Evolutionary conservation across 1,139 yeast species (phyloP), one percentile per base, ranked within the genome.

Genomic region (Wickerhamomyces sp.): DNA sequence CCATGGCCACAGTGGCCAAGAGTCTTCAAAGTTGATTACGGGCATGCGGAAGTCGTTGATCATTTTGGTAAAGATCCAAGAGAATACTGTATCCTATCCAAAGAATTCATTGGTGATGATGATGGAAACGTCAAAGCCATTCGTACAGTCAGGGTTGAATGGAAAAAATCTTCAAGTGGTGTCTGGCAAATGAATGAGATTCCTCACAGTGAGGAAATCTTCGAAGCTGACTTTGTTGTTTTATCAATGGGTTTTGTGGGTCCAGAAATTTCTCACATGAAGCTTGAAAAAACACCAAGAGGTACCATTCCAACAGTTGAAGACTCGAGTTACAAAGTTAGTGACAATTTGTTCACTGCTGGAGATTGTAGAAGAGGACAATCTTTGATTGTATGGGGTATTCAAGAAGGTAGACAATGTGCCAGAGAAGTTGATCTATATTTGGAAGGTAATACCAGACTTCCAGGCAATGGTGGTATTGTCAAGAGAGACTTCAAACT

Each of bases 1-100:
- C 99, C 99, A 69, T 93, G 99, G 99, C 99, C 99, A 47, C 99
- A 93, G 72, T 93, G 98, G 98, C 98, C 99, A 57, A 80, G 96
- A 67, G 80, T 93, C 62, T 91, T 93, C 84, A 81, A 98, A 64
- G 95, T 93, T 50, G 99, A 93, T 71, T 93, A 93, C 63, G 99
- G 99, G 59, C 99, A 93, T 70, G 78, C 94, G 55, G 99, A 93
- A 69, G 98, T 93, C 45, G 78, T 88, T 51, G 85, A 89, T 45
- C 97, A 90, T 67, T 93, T 90, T 65, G 98, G 98, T 56, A 85
- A 84, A 68, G 99, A 93, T 67, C 99, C 99, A 49, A 87, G 99
- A 72, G 96, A 93, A 67, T 93, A 89, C 71, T 87, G 95, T 62
- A 93, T 93, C 59, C 76, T 91, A 63, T 88, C 97, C 37, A 93